phyloP scores from a whole-genome alignment of 352 stramenopile species.

The Globisporangium acanthophoron region DNA sequence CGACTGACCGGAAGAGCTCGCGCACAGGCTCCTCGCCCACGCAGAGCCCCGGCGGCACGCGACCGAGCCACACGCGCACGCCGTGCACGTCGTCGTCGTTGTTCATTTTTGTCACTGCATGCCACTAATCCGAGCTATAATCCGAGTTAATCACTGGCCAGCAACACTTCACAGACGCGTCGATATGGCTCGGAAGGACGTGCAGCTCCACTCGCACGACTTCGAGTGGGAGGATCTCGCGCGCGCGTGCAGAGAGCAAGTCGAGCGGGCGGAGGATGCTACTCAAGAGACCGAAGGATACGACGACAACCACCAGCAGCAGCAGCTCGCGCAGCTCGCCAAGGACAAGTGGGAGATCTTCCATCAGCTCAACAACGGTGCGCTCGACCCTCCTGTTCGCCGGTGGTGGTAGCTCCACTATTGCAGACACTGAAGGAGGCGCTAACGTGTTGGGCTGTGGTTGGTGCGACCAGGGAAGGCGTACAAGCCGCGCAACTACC shows the following conservation, averaged over 20 bases:
- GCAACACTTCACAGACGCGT: neutral
- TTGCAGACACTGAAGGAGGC: neutral
- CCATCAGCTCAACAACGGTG: constrained; percentile 72
- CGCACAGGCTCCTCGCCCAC: constrained; percentile 40
- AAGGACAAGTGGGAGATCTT: constrained; percentile 76
- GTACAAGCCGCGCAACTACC: constrained; percentile 82
- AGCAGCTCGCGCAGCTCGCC: constrained; percentile 41
- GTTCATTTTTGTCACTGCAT: neutral
- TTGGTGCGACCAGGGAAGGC: constrained; percentile 40
- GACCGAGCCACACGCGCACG: constrained; percentile 40
- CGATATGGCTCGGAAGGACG: constrained; percentile 17
- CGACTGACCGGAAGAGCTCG: constrained; percentile 42
- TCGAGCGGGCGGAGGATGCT: constrained; percentile 3
- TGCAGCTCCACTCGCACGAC: constrained; percentile 71
- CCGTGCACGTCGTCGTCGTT: neutral
- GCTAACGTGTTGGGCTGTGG: neutral
- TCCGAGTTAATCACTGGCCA: neutral
- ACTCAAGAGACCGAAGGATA: neutral
- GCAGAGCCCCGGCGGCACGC: constrained; percentile 53
- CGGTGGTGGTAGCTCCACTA: neutral
- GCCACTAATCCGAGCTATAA: neutral
- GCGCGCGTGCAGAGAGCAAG: constrained; percentile 25
- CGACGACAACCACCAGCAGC: neutral
- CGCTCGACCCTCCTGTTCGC: neutral
- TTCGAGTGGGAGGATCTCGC: constrained; percentile 76